Base-by-base conservation (phyloP, 2,329 filamentous ascomycete species). In the Aspergillus tanneri region DNA sequence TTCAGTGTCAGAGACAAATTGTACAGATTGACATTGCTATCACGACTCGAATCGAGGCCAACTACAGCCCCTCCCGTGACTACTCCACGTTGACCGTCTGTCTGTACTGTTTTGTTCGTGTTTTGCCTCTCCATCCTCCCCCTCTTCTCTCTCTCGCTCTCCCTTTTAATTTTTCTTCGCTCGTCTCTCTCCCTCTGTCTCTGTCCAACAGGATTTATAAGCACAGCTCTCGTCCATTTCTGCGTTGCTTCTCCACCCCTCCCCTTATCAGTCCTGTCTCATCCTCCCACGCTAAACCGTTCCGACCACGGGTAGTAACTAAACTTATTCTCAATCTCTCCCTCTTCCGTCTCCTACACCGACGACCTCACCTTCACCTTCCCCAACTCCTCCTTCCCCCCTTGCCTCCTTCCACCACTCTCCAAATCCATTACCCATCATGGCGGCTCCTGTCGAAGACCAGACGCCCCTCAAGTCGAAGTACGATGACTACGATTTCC, bases 401-500 rank as follows among this genome's bases (percentile, higher is more conserved):
- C 12, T 18, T 34, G 6, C 24, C 24, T 34, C 7, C 30, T 10
- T 34, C 30, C 30, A 18, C 30, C 39, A 41, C 23, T 18, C 5
- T 32, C 12, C 19, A 27, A 51, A 23, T 41, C 46, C 37, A 45
- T 36, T 44, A 36, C 38, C 19, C 19, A 35, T n/a, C 27, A 71
- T 65, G 64, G 61, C 62, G 37, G 52, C 62, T 37, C 43, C 63
- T 34, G 43, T 57, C 47, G 59, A 65, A 25, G 64, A 67, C 47
- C 64, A 67, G 45, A 57, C 71, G 59, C 69, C 76, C 59, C 73
- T 90, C 63, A 85, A 95, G 73, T 80, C 88, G 70, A 96, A 96
- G 77, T 95, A 97, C 79, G 93, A 97, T 76, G 72, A 95, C 77
- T 97, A 93, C 74, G 91, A 96, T 73, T 97, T 83, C 77, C 93